Evolutionary conservation across 2,329 filamentous ascomycete genomes (phyloP).

Genomic region (Alternaria tenuissima): DNA sequence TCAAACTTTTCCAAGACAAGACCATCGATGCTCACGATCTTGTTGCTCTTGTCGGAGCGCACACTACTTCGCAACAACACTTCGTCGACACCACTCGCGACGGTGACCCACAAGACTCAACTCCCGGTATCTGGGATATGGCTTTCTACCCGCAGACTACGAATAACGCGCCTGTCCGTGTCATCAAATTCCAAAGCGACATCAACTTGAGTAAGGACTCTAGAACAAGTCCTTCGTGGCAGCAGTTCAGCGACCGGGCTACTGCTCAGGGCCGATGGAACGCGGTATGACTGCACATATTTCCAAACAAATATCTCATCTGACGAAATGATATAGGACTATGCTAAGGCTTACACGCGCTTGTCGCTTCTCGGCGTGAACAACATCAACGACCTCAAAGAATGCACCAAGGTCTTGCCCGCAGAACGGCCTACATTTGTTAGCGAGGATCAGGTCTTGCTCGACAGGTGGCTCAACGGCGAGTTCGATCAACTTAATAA

Average conservation of each 20-base stretch:
- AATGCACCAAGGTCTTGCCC: constrained; percentile 63
- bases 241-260: constrained; percentile 32
- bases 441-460: constrained; percentile 36
- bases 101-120: constrained; percentile 49
- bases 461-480: constrained; percentile 44
- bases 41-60: constrained; percentile 49
- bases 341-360: constrained; percentile 62
- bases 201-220: constrained; percentile 46
- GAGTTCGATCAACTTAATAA: constrained; percentile 46
- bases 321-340: constrained; percentile 49
- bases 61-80: constrained; percentile 50
- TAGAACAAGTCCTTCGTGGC: constrained; percentile 45
- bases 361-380: constrained; percentile 64
- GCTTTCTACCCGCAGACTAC: constrained; percentile 48
- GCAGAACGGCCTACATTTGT: constrained; percentile 32
- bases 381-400: constrained; percentile 64
- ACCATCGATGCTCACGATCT: constrained; percentile 51
- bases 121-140: constrained; percentile 51
- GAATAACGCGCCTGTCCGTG: constrained; percentile 35
- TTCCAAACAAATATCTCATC: neutral
- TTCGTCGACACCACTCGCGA: constrained; percentile 42
- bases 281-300: constrained; percentile 31
- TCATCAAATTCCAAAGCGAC: constrained; percentile 51
- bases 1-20: constrained; percentile 50
- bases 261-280: constrained; percentile 45